Base-by-base conservation (phyloP, 306 rosid genomes). In the Lupinus albus region DNA sequence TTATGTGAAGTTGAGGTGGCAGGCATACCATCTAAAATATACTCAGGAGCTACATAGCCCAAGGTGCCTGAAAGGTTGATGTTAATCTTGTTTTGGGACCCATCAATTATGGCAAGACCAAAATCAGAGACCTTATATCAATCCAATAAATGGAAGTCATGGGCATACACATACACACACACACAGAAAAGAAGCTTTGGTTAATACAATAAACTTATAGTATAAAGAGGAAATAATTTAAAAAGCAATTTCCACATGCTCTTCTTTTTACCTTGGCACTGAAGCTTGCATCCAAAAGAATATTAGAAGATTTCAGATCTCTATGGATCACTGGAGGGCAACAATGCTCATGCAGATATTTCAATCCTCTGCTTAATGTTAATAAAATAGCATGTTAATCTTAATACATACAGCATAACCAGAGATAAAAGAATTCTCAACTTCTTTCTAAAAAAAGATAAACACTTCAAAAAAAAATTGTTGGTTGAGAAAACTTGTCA, bases 291-390 rank as follows among this genome's bases (percentile, higher is more conserved):
- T 94, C 99, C 69, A 94, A 91, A 70, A 94, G 99, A 85, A 94
- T 94, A 94, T 94, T 91, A 75, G 99, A 94, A 59, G 99, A 84
- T 87, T 94, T 94, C 91, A 94, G 91, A 87, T 94, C 99, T 91
- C 99, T 88, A 81, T 91, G 99, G 78, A 94, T 94, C 74, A 94
- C 95, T 11, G 84, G 25, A 39, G 97, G 99, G 67, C 68, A 75
- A 84, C 95, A 94, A 83, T 84, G 88, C 78, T 94, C 99, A 64
- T 94, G 99, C 57, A 94, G 86, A 80, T 88, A 88, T 79, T 94
- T 96, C 79, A 94, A 87, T 65, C 95, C 96, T 79, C 99, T 94
- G 92, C 59, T 80, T 79, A 70, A 82, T 60, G 81, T 66, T 35
- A 18, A 71, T 49, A 51, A 74, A 74, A 76, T 61, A 71, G 18